A percentile compares a stretch with the other conserved stretches of the same genome.
Conservation (phyloP, 163 green algal species). For the Prototheca cutis region DNA sequence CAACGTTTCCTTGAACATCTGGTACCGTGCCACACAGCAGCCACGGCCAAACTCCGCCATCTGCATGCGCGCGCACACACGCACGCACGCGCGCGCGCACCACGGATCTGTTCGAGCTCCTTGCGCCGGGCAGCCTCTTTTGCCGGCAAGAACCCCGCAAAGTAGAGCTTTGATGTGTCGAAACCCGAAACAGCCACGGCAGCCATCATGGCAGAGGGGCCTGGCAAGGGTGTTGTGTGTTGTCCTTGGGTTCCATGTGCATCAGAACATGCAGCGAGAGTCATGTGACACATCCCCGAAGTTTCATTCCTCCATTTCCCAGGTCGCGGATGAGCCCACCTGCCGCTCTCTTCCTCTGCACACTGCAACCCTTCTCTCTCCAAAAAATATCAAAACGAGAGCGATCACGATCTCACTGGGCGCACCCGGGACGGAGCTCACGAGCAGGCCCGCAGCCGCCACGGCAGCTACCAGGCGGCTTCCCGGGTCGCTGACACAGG, state of each 20-base stretch:
- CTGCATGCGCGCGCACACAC: no score
- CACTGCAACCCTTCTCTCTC: no score
- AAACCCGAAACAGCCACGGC: slow-evolving; percentile 70
- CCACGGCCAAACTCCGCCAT: no score
- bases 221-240: slow-evolving; percentile 55
- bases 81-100: no score
- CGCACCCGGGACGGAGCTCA: slow-evolving; percentile 67
- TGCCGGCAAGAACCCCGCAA: slow-evolving; percentile 70
- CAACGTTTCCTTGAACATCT: no score
- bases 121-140: slow-evolving; percentile 44
- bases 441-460: slow-evolving; percentile 31
- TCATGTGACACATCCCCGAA: no score
- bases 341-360: no score
- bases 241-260: slow-evolving; percentile 19
- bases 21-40: no score
- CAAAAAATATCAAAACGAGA: background rate
- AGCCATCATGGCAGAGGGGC: no score
- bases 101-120: slow-evolving; percentile 19
- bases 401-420: background rate
- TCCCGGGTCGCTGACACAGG: slow-evolving; percentile 74
- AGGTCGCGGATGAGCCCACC: no score
- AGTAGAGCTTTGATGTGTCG: slow-evolving; percentile 52
- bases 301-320: no score
- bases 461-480: slow-evolving; percentile 41
- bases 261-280: background rate